Evolutionary conservation across 129 eudicot genomes (phyloP), one percentile per base, ranked within the genome.

Genomic region (Flaveria sonorensis): DNA sequence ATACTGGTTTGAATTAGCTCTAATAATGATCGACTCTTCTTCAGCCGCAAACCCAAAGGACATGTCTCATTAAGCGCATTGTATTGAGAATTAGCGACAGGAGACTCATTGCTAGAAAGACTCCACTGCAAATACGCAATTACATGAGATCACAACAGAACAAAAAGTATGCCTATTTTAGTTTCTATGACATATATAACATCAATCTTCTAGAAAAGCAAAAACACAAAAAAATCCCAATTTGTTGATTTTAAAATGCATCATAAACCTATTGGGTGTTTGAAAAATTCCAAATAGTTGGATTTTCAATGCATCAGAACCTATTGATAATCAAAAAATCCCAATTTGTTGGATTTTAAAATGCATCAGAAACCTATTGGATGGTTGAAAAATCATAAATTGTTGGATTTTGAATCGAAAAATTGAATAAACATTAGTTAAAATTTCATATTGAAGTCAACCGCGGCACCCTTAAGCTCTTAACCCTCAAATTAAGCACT

Each of bases 41-140:
- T 83, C 43, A 94, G 72, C 64, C 79, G 65, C 86, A 91, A 86
- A 18, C 98, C 96, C 85, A 94, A 77, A 0, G 97, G 97, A 55
- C 93, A 56, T 40, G 96, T 87, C 79, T 89, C 92, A 20, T 83
- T 83, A 10, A 91, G 89, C 2, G 87, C 88, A 65, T 87, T 70
- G 80, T 46, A 79, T 6, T 79, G 86, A n/a, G 79, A 67, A 43
- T 85, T 77, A 18, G 81, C 53, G 19, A 73, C 23, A 0, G 68
- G 46, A 26, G 55, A 83, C n/a, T 70, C 84, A 57, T 74, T 32
- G 62, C 18, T 74, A 21, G 78, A 81, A 11, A 64, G 39, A 74
- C 73, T 71, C 83, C 48, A 40, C 92, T 90, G 88, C 83, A 64
- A 45, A 74, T 52, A 62, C 9, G 11, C 10, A 45, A 45, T 26